Evolutionary conservation across 108 stramenopile genomes (phyloP).

Genomic region (Conticribra weissflogii): DNA sequence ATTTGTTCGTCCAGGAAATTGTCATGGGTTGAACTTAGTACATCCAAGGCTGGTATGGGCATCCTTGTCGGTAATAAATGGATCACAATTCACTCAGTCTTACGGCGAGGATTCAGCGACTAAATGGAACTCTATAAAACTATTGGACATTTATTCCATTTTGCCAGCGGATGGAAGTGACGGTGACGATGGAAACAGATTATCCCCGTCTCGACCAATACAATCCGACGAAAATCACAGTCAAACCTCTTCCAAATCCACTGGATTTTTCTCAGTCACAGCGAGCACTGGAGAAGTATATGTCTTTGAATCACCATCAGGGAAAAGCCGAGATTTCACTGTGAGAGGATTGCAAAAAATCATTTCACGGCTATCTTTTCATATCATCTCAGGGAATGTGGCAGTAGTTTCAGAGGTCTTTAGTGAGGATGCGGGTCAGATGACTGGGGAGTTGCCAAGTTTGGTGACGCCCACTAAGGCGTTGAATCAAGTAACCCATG

Average conservation of each 20-base stretch:
- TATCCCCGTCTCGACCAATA: not conserved
- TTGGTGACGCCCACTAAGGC: conserved; percentile 50
- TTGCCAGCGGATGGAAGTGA: conserved; percentile 29
- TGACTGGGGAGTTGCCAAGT: conserved; percentile 55
- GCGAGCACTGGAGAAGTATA: conserved; percentile 61
- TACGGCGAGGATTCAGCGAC: conserved; percentile 27
- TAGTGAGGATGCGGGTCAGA: conserved; percentile 37
- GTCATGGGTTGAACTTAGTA: conserved; percentile 27
- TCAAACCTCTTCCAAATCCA: not conserved
- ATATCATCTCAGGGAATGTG: conserved; percentile 64
- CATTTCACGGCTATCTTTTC: conserved; percentile 51
- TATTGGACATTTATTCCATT: conserved; percentile 67
- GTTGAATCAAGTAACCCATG: conserved; percentile 59
- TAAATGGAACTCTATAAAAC: conserved; percentile 39
- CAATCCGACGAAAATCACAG: not conserved
- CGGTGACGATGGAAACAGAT: not conserved
- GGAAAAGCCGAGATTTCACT: conserved; percentile 52
- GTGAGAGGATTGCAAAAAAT: conserved; percentile 62
- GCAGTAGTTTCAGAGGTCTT: conserved; percentile 58
- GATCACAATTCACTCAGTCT: conserved; percentile 11
- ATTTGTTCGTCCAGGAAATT: conserved; percentile 55
- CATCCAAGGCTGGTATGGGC: conserved; percentile 75
- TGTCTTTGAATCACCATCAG: conserved; percentile 67
- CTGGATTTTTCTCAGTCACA: conserved; percentile 72
- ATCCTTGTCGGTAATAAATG: conserved; percentile 39